A percentile compares a stretch with the other conserved stretches of the same genome.
These are phyloP conservation scores for Yarrowia yakushimensis DNA, from an alignment of 805 yeast genomes.

Conservation along the genomic window DNA sequence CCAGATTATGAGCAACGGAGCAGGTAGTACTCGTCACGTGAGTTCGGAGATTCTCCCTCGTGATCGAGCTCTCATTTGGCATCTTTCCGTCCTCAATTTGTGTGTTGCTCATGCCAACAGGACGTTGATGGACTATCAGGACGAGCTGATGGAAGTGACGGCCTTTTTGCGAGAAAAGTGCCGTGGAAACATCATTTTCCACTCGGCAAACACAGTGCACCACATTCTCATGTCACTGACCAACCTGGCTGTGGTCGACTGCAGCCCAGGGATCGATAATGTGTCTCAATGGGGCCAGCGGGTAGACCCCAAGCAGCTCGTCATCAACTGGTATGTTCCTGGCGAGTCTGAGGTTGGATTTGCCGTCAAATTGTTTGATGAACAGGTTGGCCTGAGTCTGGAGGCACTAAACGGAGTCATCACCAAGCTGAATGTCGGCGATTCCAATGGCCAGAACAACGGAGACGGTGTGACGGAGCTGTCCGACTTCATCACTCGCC, in stretches of 20 bases:
- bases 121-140: slow-evolving; percentile 44
- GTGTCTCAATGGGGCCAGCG: slow-evolving; percentile 41
- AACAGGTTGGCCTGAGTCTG: slow-evolving; percentile 40
- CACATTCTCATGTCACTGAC: slow-evolving; percentile 63
- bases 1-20: slow-evolving; percentile 73
- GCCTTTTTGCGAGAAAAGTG: slow-evolving; percentile 45
- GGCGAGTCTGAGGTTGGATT: slow-evolving; percentile 49
- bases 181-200: slow-evolving; percentile 63
- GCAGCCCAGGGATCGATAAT: slow-evolving; percentile 26
- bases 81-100: slow-evolving; percentile 65
- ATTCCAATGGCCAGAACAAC: not conserved
- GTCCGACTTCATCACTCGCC: slow-evolving; percentile 54
- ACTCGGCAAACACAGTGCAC: slow-evolving; percentile 61
- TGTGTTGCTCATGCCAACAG: slow-evolving; percentile 65
- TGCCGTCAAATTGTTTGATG: slow-evolving; percentile 58
- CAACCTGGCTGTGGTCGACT: slow-evolving; percentile 41
- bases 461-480: slow-evolving; percentile 31
- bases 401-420: slow-evolving; percentile 39
- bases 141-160: slow-evolving; percentile 49
- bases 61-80: slow-evolving; percentile 73
- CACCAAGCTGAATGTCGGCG: slow-evolving; percentile 32
- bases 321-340: slow-evolving; percentile 77
- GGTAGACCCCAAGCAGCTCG: slow-evolving; percentile 35
- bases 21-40: slow-evolving; percentile 66
- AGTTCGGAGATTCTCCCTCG: slow-evolving; percentile 67